Evolutionary conservation across 2,329 filamentous ascomycete species (phyloP).

Genomic region (Fusarium papillatum): DNA sequence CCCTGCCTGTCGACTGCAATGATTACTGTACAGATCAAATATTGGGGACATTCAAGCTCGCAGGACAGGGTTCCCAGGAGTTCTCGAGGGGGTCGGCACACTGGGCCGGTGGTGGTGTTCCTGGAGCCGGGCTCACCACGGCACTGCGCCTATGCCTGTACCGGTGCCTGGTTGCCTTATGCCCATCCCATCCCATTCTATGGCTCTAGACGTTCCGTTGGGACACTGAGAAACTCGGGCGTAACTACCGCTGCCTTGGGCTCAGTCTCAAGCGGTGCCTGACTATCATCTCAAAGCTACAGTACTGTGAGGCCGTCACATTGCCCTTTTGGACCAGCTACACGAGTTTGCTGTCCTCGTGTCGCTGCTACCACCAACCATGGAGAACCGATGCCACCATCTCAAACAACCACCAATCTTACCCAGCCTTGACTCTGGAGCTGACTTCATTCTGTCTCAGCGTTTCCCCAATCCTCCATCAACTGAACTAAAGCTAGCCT

Average conservation of each 20-base stretch:
- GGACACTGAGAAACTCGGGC: slow-evolving; percentile 1
- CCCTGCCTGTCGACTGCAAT: background rate
- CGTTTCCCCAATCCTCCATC: slow-evolving; percentile 21
- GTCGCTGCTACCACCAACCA: slow-evolving; percentile 24
- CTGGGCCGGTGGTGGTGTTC: background rate
- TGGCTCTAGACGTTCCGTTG: background rate
- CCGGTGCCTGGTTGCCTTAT: slow-evolving; percentile 24
- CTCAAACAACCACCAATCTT: slow-evolving; percentile 14
- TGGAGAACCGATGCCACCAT: slow-evolving; percentile 22
- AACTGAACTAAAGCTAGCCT: slow-evolving; percentile 22
- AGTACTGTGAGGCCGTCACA: slow-evolving; percentile 8
- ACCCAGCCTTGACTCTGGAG: slow-evolving; percentile 22
- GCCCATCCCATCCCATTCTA: slow-evolving; percentile 10
- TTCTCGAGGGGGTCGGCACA: slow-evolving; percentile 4
- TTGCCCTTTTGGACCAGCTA: slow-evolving; percentile 25
- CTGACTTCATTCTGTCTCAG: slow-evolving; percentile 42
- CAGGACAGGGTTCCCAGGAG: background rate
- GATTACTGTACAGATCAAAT: slow-evolving; percentile 1
- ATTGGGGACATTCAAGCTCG: slow-evolving; percentile 5
- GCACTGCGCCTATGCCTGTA: slow-evolving; percentile 13
- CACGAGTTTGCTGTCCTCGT: slow-evolving; percentile 27
- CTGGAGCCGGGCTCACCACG: slow-evolving; percentile 13
- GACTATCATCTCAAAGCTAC: slow-evolving; percentile 19
- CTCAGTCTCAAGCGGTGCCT: slow-evolving; percentile 17
- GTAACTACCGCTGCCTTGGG: background rate